phyloP scores from a whole-genome alignment of 179 eudicot species.

The Camellia oleifera region DNA sequence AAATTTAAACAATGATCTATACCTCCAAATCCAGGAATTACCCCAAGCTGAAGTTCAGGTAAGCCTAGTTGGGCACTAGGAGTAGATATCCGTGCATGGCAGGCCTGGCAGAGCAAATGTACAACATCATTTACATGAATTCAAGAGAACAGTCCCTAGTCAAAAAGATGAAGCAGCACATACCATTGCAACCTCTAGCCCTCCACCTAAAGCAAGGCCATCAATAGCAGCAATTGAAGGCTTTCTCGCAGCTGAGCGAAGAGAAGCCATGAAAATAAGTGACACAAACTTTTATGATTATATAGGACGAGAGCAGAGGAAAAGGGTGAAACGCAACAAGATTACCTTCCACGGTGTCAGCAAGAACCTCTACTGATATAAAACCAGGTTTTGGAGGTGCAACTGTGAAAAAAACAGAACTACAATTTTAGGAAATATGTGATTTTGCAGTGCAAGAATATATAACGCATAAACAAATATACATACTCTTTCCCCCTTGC shows the following conservation, averaged over 20 bases:
- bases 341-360: conserved; percentile 78
- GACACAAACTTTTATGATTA: background rate
- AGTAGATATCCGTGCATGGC: conserved; percentile 91
- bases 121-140: background rate
- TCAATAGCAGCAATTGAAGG: conserved; percentile 96
- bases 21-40: conserved; percentile 98
- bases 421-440: background rate
- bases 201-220: conserved; percentile 95
- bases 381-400: conserved; percentile 72
- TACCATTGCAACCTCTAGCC: conserved; percentile 96
- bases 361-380: conserved; percentile 76
- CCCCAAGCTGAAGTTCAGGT: conserved; percentile 92
- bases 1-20: conserved; percentile 14
- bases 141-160: background rate
- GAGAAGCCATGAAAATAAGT: background rate
- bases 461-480: background rate
- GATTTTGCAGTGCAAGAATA: background rate
- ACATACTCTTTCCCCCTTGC: conserved; percentile 61
- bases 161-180: conserved; percentile 14
- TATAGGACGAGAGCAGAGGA: background rate
- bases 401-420: conserved; percentile 31
- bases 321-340: conserved; percentile 6
- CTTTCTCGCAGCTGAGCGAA: conserved; percentile 62
- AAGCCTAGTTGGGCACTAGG: conserved; percentile 82
- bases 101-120: conserved; percentile 41